A percentile compares a stretch with the other conserved stretches of the same genome.
Conservation (phyloP, 1,284 basidiomycete genomes). For the Microbotryomycetes sp. region DNA sequence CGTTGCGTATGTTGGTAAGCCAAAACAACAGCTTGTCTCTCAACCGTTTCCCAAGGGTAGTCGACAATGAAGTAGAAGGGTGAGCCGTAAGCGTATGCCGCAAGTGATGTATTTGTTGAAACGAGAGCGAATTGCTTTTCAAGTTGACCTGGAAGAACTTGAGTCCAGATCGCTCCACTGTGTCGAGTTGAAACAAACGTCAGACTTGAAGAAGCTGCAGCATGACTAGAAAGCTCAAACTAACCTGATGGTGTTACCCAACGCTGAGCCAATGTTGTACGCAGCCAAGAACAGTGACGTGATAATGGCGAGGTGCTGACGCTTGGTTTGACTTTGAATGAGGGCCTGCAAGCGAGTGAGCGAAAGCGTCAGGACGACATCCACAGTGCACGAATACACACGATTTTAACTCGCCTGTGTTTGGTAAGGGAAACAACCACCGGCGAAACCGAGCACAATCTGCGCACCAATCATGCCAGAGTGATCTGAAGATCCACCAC, state of each 20-base stretch:
- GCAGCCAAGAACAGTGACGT: constrained; percentile 43
- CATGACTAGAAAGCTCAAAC: no score
- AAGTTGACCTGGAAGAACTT: constrained; percentile 41
- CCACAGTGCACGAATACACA: background rate
- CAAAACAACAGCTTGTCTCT: constrained; percentile 38
- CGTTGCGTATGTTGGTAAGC: constrained; percentile 41
- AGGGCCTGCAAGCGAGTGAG: no score
- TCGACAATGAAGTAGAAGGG: constrained; percentile 40
- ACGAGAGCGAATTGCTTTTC: constrained; percentile 20
- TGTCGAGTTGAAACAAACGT: no score
- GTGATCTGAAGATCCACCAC: constrained; percentile 38
- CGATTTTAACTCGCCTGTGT: background rate
- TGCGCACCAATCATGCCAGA: constrained; percentile 44
- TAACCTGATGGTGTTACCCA: constrained; percentile 41
- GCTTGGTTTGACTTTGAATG: constrained; percentile 44
- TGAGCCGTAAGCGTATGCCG: constrained; percentile 39
- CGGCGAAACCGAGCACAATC: constrained; percentile 43
- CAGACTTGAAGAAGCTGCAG: no score
- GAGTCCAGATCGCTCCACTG: constrained; percentile 45
- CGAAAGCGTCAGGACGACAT: background rate
- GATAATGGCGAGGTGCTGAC: constrained; percentile 45
- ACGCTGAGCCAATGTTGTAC: constrained; percentile 41
- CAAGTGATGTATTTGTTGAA: constrained; percentile 39
- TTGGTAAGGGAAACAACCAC: background rate
- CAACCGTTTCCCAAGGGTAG: constrained; percentile 42